Evolutionary conservation across 164 flowering plant species (phyloP), one percentile per base, ranked within the genome.

Genomic region (Macadamia integrifolia): DNA sequence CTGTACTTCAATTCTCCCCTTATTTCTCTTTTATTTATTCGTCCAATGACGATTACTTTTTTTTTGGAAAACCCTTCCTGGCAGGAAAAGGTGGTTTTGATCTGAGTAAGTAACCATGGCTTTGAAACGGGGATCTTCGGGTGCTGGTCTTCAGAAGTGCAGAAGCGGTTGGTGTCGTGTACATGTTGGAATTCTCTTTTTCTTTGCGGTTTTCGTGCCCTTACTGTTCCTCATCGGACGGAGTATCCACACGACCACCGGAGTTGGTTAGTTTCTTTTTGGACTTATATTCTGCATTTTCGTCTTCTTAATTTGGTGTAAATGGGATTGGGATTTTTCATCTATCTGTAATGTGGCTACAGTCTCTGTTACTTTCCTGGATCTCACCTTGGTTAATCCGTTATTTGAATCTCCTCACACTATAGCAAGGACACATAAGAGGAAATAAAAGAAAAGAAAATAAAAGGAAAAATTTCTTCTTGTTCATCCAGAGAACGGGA

Each of bases 191-290:
- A 53, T 78, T 42, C 75, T 86, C 14, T 48, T 84, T 57, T 70
- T 84, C 75, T 76, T 81, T 69, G 67, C 76, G 2, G 70, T 87
- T 14, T 72, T 88, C 64, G 76, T 81, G 62, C 84, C 89, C 7
- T 62, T 87, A 59, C 13, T 80, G 66, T 81, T 90, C 78, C 83
- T 86, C 65, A 67, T 75, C 58, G 85, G 87, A 3, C 83, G 88
- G 30, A 88, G 87, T 14, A 60, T 83, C 50, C 76, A 72, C 61
- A n/a, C 73, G 1, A 4, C 76, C 23, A 15, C 57, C 50, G 13
- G 58, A 17, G n/a, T 46, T 30, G 83, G 85, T 83, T 46, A 64
- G 84, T 72, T 53, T 72, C 57, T 5, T 53, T 1, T 53, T 23
- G 18, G 13, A 53, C 57, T 14, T 3, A 4, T 46, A 9, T 46